These are phyloP conservation scores for Rhytidiadelphus loreus DNA, from an alignment of 225 moss, liverwort and hornwort species.

Conservation along the genomic window DNA sequence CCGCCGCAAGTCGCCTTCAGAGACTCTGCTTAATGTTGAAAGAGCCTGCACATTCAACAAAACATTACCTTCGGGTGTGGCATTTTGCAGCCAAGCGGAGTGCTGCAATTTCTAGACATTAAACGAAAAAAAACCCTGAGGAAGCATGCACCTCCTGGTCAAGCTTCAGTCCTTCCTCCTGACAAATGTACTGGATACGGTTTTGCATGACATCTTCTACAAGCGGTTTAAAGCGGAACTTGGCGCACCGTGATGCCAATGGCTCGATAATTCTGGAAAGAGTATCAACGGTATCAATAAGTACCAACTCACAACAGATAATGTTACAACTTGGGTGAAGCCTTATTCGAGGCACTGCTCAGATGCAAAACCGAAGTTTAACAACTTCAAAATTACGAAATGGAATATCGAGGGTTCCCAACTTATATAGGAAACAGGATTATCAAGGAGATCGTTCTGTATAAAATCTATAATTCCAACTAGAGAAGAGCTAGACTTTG, in stretches of 20 bases:
- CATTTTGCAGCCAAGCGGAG: neutral
- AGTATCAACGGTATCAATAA: neutral
- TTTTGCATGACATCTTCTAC: conserved; percentile 79
- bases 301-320: neutral
- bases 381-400: neutral
- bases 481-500: neutral
- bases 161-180: conserved; percentile 74
- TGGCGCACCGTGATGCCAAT: conserved; percentile 98
- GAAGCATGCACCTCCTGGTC: conserved; percentile 43
- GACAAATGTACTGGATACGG: conserved; percentile 72
- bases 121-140: neutral
- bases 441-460: neutral
- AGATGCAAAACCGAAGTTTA: neutral
- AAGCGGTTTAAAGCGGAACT: conserved; percentile 91
- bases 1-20: conserved; percentile 89
- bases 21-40: conserved; percentile 67
- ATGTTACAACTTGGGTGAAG: neutral
- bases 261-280: conserved; percentile 86
- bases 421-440: neutral
- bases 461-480: neutral
- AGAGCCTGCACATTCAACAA: conserved; percentile 32
- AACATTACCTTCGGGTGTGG: neutral
- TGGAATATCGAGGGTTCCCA: neutral
- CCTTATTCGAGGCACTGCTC: neutral
- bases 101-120: neutral